Evolutionary conservation across 352 stramenopile species (phyloP), one percentile per base, ranked within the genome.

Genomic region (Phytophthora sp.): DNA sequence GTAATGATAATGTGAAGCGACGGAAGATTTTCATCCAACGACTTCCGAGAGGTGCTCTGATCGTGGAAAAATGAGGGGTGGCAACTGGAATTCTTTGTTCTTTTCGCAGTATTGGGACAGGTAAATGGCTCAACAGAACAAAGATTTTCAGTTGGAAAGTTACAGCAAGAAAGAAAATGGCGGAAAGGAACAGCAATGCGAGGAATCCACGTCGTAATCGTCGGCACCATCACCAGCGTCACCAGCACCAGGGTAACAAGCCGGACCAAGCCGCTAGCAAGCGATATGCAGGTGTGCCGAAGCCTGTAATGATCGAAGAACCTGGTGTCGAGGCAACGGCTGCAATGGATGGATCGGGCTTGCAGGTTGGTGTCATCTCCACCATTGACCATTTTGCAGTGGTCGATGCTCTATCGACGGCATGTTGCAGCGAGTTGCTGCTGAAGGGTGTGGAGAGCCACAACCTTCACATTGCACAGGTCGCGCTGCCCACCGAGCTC

Each of bases 391-490:
- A 62, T 32, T 37, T 6, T 10, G 54, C 75, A 9, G 50, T 80
- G 5, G 64, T 73, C 12, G 53, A 75, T 13, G 50, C 72, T 23
- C 44, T 80, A 6, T 44, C 69, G 31, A 57, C 35, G 5, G 27
- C 72, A 10, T 80, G 72, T 17, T 72, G 72, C 27, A 63, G 32
- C 5, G 72, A 80, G 34, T 50, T 80, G 24, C 27, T 78, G 51
- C 31, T 70, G 24, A 73, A 68, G 21, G 65, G 69, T 17, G 65
- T 80, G 23, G 43, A 46, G 15, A 70, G 72, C 39, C 26, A 56
- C 2, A 51, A 64, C 35, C 45, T 80, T n/a, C 69, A 78, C 26
- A 55, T 76, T 54, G 23, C 57, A 7, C 63, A 70, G 9, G 72
- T 77, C 2, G 54, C 60, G 15, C 45, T 73, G 51, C 69, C 72